These are phyloP conservation scores for Lepidium sativum DNA, from an alignment of 345 rosid species.

Conservation along the genomic window DNA sequence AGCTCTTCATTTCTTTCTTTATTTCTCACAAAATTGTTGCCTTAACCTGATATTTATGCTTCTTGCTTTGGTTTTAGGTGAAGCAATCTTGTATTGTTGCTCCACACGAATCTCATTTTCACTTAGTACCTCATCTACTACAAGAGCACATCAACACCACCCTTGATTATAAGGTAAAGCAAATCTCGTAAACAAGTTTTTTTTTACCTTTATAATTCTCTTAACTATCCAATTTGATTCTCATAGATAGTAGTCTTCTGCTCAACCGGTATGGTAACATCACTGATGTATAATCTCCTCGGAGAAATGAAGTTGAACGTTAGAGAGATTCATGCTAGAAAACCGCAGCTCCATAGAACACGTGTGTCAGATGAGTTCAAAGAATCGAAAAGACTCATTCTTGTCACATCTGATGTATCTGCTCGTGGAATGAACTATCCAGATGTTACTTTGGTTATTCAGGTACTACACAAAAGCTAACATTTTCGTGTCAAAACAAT, in stretches of 20 bases:
- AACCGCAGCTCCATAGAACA: conserved; percentile 69
- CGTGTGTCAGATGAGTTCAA: conserved; percentile 78
- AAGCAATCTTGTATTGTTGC: conserved; percentile 63
- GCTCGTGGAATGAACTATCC: conserved; percentile 95
- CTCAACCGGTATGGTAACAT: conserved; percentile 86
- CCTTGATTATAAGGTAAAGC: conserved; percentile 65
- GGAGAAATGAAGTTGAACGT: conserved; percentile 81
- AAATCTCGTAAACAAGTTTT: neutral
- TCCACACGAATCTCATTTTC: conserved; percentile 74
- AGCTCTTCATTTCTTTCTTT: neutral
- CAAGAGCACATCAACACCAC: conserved; percentile 50
- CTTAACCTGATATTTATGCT: neutral
- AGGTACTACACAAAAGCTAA: conserved; percentile 38
- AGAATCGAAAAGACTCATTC: conserved; percentile 67
- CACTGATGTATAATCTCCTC: conserved; percentile 58
- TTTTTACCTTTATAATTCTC: neutral
- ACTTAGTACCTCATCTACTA: conserved; percentile 55
- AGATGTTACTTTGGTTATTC: conserved; percentile 90
- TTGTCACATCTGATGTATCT: conserved; percentile 87
- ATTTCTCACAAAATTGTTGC: neutral
- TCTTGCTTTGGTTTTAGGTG: conserved; percentile 39
- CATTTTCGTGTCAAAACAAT: neutral
- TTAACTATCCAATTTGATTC: conserved; percentile 12
- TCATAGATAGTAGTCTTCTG: conserved; percentile 83
- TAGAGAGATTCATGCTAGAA: conserved; percentile 87